Evolutionary conservation across 2,329 filamentous ascomycete genomes (phyloP), one percentile per base, ranked within the genome.

Genomic region (Ophiostoma fasciatum): DNA sequence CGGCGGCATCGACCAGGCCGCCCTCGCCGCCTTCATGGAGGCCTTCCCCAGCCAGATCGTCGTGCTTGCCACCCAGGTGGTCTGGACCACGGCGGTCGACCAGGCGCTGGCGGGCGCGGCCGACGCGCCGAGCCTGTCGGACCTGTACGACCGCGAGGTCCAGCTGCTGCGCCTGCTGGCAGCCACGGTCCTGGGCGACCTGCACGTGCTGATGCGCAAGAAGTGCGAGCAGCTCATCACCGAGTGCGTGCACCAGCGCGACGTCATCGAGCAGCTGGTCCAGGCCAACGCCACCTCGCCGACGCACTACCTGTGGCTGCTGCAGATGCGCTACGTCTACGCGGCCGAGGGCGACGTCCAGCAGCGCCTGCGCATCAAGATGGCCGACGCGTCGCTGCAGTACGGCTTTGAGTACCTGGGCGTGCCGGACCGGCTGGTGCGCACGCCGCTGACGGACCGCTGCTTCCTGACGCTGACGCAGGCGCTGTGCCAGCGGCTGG

Each of bases 171-270:
- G 82, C 37, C 65, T 93, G 17, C 76, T 98, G 37, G 90, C 90
- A 15, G 71, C 82, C 27, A 88, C 84, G 3, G 90, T 99, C 11
- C 67, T 98, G 13, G 83, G 82, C 27, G 87, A 98, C 50, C 71
- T 98, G 17, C 81, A 87, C 46, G 65, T 83, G 7, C 81, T 94
- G 33, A 74, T 82, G 51, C 74, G 90, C 43, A 94, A 94, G 68
- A 94, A 94, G 63, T 98, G 88, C 58, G 90, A 99, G 56, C 88
- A 94, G 58, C 71, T 98, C 46, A 98, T 99, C 52, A 99, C 92
- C 0, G 92, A 98, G 55, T 96, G 90, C 52, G 90, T 99, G 12
- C 90, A 98, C 54, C 92, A 99, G 57, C 81, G 90, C 42, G 90
- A 98, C 56, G 74, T 80, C 14, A 90, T 96, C 45, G 80, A 88